Percentiles rank a stretch among this genome's conserved stretches.
phyloP scores from a whole-genome alignment of 192 early-diverging fungal species.

The Anaeromyces robustus region DNA sequence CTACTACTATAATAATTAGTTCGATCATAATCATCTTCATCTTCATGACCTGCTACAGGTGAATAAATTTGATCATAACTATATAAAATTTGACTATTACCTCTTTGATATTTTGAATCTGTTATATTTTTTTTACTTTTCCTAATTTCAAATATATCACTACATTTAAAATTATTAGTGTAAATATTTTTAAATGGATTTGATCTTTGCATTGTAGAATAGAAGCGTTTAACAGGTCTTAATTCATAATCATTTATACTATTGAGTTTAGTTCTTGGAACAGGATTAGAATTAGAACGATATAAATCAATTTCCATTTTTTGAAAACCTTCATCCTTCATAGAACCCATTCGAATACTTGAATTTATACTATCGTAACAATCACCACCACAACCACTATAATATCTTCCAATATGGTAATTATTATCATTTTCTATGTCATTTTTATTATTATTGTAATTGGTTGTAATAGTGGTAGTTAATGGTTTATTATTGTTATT shows the following conservation, averaged over 20 bases:
- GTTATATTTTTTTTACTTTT: background rate
- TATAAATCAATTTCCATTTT: background rate
- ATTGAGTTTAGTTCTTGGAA: background rate
- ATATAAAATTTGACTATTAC: background rate
- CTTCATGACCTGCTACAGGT: background rate
- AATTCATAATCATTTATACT: background rate
- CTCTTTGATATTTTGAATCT: background rate
- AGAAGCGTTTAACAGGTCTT: background rate
- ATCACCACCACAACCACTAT: background rate
- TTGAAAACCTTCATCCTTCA: background rate
- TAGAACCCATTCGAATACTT: background rate
- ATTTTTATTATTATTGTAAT: too few relatives aligned
- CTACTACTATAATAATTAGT: background rate
- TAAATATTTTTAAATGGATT: background rate
- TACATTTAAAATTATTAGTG: background rate
- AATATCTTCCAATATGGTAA: background rate
- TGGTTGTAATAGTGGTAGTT: too few relatives aligned
- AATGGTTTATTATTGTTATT: too few relatives aligned
- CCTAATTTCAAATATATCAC: background rate
- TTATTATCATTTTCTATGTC: too few relatives aligned
- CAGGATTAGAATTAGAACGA: background rate
- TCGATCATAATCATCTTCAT: background rate
- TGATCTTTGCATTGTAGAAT: background rate
- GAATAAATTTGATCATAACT: background rate
- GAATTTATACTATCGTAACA: background rate